Base-by-base conservation (phyloP, 169 alveolate species). In the Cystoisospora suis region DNA sequence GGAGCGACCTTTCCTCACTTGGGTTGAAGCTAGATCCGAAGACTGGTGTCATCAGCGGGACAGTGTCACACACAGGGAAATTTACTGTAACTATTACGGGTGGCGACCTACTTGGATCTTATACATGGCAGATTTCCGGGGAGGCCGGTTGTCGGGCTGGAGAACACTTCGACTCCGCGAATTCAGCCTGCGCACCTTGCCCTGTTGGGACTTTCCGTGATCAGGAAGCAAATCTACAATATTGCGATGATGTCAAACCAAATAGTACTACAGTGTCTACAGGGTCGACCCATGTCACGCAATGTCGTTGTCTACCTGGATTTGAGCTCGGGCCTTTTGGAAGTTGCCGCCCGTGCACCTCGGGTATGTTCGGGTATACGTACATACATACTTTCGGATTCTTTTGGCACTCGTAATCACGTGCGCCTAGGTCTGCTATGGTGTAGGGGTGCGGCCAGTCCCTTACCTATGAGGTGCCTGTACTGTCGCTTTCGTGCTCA, bases 81-180 rank as follows among this genome's bases (percentile, higher is more conserved):
- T 88, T 86, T n/a, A 38, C 47, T 27, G 88, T 88, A 81, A 70
- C 83, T 23, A 79, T 88, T 44, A 77, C 77, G 0, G 92, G 92
- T 4, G 92, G 92, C 42, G 92, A 88, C 44, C 65, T 79, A 34
- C 83, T 88, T 0, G 92, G 87, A 7, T 58, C 89, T 12, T 88
- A 77, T 75, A 88, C 92, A 38, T 88, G 92, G 92, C 38, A 88
- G 17, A 40, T 88, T 17, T 79, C 42, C 9, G 83, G 83, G 46
- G 92, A 88, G 45, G 92, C 92, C 36, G 89, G 92, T 12, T 88
- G 92, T 65, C 92, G 83, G 29, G 47, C 92, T 0, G 92, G 92
- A 0, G 92, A 88, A 40, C 80, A 88, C 69, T 88, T 79, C 69
- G 77, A 88, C 65, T 79, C 58, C 5, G 17, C 75, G 0, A 53